Conservation (phyloP, 2,329 filamentous ascomycete genomes). For the Blastomyces parvus region DNA sequence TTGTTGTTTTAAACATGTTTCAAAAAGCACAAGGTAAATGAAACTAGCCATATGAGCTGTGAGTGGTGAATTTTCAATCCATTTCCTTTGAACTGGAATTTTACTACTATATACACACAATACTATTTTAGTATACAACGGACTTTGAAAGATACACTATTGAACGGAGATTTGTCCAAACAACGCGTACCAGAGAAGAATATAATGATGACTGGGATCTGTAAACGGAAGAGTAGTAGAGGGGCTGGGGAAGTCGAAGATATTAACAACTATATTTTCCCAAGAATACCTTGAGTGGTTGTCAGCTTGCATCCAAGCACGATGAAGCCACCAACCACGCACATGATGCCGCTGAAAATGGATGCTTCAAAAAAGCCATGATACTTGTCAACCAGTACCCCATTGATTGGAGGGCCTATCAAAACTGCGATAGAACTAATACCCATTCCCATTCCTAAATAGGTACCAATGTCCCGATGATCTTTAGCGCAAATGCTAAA, state of each 20-base stretch:
- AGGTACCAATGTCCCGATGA: slow-evolving; percentile 9
- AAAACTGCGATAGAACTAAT: slow-evolving; percentile 38
- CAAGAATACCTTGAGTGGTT: neutral
- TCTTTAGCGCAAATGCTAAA: slow-evolving; percentile 8
- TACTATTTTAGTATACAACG: neutral
- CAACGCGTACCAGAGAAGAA: neutral
- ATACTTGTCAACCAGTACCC: slow-evolving; percentile 37
- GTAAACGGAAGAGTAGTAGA: neutral
- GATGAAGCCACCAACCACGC: slow-evolving; percentile 9
- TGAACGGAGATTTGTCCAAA: neutral
- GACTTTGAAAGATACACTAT: neutral
- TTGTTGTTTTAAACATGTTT: too few relatives aligned
- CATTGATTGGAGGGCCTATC: slow-evolving; percentile 42
- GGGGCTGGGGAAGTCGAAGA: neutral
- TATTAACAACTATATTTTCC: neutral
- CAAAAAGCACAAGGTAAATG: too few relatives aligned
- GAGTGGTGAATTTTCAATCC: too few relatives aligned
- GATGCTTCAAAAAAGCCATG: slow-evolving; percentile 31
- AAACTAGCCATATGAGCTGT: too few relatives aligned
- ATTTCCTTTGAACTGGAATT: neutral
- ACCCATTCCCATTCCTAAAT: slow-evolving; percentile 12
- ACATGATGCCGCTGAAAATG: slow-evolving; percentile 28
- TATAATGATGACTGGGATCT: neutral
- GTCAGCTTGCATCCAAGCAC: slow-evolving; percentile 8
- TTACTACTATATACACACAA: neutral